Evolutionary conservation across 768 basidiomycete species (phyloP), one percentile per base, ranked within the genome.

Genomic region (Kwoniella shandongensis): DNA sequence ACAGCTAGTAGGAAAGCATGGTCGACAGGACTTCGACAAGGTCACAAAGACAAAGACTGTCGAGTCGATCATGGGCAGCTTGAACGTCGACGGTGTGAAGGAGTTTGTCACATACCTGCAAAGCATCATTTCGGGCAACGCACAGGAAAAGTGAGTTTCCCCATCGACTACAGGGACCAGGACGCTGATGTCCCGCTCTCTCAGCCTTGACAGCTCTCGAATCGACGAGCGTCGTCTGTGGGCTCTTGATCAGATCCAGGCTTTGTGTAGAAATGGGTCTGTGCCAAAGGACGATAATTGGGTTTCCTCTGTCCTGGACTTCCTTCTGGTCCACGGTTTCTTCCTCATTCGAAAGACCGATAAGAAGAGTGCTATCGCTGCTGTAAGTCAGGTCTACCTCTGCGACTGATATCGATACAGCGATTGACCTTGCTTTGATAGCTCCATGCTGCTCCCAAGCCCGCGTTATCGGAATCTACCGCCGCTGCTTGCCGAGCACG

Each of bases 1-100:
- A 30, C 87, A 90, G 69, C 79, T 98, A 23, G 88, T 90, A 1
- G 89, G 89, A 18, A 81, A 84, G 46, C 63, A 94, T 72, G 91
- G 91, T 10, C 86, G 82, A 66, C 83, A 85, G 55, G 88, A 91
- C 74, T 99, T 98, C 67, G 94, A 99, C 77, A 87, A 83, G 75
- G 76, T 94, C 55, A 94, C 93, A 11, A 88, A 85, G 75, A 93
- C 93, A 8, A 96, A 92, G 78, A 94, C 90, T 0, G 83, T 97
- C 32, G 91, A 94, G 77, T 82, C 83, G 1, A 85, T 97, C 54
- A 79, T 97, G 53, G 81, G 84, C 2, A 83, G 83, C 32, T 85
- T 92, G 82, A 84, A 87, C 63, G 76, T 78, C 0, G 80, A 84
- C 1, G 91, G 90, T 8, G 88, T 96, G 61, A 81, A 83, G 63